A percentile compares a stretch with the other conserved stretches of the same genome.
phyloP scores from a whole-genome alignment of 768 basidiomycete species.

The Collybia mongolica region DNA sequence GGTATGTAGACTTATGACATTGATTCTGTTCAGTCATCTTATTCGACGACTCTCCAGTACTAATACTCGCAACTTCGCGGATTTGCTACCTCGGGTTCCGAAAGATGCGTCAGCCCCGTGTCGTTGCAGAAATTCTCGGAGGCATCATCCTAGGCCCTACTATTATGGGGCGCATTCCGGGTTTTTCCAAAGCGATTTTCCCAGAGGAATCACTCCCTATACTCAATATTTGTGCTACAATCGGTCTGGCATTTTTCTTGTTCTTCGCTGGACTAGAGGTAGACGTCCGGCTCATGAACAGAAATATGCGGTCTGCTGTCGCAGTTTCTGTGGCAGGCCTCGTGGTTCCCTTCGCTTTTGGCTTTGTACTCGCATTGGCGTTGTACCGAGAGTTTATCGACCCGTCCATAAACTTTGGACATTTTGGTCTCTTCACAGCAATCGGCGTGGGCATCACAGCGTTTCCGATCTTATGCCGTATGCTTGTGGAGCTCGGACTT shows the following conservation, averaged over 20 bases:
- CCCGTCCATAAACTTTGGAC: slow-evolving; percentile 40
- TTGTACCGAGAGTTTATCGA: slow-evolving; percentile 52
- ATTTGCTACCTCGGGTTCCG: too few species aligned
- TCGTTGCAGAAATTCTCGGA: too few species aligned
- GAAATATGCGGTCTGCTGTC: slow-evolving; percentile 21
- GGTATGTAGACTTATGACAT: too few species aligned
- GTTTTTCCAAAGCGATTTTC: slow-evolving; percentile 45
- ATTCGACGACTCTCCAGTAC: too few species aligned
- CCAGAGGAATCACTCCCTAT: slow-evolving; percentile 31
- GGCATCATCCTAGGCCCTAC: too few species aligned
- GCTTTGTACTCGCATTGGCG: slow-evolving; percentile 46
- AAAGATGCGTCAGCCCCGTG: too few species aligned
- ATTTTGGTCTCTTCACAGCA: slow-evolving; percentile 62
- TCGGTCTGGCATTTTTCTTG: slow-evolving; percentile 51
- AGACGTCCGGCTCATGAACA: slow-evolving; percentile 43
- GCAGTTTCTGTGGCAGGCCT: slow-evolving; percentile 51
- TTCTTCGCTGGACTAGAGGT: slow-evolving; percentile 62
- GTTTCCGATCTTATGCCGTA: slow-evolving; percentile 54
- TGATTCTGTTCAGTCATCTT: too few species aligned
- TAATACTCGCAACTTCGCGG: too few species aligned
- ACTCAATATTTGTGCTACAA: slow-evolving; percentile 52
- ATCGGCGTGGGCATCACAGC: slow-evolving; percentile 54
- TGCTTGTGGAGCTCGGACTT: slow-evolving; percentile 57
- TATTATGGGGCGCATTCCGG: slow-evolving; percentile 44
- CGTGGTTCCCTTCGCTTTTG: slow-evolving; percentile 55